Evolutionary conservation across 495 filamentous ascomycete species (phyloP).

Genomic region (Choiromyces venosus): DNA sequence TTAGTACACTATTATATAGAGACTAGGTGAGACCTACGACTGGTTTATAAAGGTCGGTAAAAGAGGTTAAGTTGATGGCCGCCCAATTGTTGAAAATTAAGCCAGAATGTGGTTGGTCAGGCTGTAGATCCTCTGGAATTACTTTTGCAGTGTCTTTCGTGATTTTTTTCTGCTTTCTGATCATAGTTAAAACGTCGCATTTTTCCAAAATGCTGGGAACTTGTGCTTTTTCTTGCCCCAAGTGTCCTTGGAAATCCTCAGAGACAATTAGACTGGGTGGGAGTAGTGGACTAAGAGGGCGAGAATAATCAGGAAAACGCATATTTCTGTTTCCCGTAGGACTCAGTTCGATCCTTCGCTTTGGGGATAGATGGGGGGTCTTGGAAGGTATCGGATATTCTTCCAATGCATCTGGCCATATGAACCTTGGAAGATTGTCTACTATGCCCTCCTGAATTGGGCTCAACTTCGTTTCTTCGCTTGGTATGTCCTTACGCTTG

Average conservation of each 20-base stretch:
- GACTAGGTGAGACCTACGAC: conserved; percentile 4
- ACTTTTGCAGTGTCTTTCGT: not conserved
- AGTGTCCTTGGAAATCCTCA: not conserved
- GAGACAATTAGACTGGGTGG: not conserved
- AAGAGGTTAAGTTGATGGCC: not conserved
- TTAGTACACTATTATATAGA: not conserved
- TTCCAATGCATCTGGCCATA: not conserved
- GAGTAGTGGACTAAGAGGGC: not conserved
- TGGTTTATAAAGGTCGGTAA: conserved; percentile 16
- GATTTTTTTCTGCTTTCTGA: not conserved
- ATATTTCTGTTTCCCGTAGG: not conserved
- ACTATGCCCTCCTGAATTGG: not conserved
- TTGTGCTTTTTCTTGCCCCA: not conserved
- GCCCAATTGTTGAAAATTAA: not conserved
- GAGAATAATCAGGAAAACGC: not conserved
- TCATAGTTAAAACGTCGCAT: not conserved
- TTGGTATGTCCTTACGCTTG: not conserved
- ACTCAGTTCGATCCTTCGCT: not conserved
- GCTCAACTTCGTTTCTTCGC: not conserved
- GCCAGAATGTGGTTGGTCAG: not conserved
- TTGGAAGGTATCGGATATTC: not conserved
- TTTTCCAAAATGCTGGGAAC: not conserved
- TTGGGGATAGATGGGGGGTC: not conserved
- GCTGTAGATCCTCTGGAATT: not conserved
- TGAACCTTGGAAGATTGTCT: not conserved